These are phyloP conservation scores for Trametes meyenii DNA, from an alignment of 768 basidiomycete genomes.

Conservation along the genomic window DNA sequence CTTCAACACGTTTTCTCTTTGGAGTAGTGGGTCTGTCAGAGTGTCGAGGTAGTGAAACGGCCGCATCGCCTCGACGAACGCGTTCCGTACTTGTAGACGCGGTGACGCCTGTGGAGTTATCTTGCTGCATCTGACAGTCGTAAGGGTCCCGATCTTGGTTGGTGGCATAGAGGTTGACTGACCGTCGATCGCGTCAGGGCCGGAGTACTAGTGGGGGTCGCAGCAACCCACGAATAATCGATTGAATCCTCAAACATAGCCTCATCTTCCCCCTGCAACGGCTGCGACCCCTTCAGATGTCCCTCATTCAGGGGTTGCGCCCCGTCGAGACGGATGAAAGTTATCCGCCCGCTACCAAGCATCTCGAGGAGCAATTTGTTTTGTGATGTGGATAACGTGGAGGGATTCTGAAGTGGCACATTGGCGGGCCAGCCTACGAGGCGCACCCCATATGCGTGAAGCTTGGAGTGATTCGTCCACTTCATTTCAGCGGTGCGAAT, in stretches of 20 bases:
- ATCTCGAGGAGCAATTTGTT: conserved; percentile 56
- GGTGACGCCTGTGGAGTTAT: background rate
- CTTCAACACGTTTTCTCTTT: conserved; percentile 3
- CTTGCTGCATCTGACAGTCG: background rate
- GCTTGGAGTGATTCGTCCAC: conserved; percentile 66
- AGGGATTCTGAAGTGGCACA: conserved; percentile 65
- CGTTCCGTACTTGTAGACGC: background rate
- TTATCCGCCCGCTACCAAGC: conserved; percentile 49
- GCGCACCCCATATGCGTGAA: conserved; percentile 58
- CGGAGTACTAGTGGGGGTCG: background rate
- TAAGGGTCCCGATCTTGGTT: background rate
- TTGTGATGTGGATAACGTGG: conserved; percentile 54
- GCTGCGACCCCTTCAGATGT: background rate
- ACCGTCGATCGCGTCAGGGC: background rate
- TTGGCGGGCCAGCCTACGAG: conserved; percentile 65
- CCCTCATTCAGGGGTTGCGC: background rate
- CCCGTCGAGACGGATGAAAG: conserved; percentile 37
- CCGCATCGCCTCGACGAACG: too few species aligned
- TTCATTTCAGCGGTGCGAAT: conserved; percentile 73
- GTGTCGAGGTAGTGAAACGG: too few species aligned
- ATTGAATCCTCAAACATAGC: conserved; percentile 21
- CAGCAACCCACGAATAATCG: conserved; percentile 22
- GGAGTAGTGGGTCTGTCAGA: background rate
- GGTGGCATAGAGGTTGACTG: too few species aligned
- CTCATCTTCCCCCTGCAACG: background rate